Conservation (phyloP, 208 protist species). For the Polymyxa betae region DNA sequence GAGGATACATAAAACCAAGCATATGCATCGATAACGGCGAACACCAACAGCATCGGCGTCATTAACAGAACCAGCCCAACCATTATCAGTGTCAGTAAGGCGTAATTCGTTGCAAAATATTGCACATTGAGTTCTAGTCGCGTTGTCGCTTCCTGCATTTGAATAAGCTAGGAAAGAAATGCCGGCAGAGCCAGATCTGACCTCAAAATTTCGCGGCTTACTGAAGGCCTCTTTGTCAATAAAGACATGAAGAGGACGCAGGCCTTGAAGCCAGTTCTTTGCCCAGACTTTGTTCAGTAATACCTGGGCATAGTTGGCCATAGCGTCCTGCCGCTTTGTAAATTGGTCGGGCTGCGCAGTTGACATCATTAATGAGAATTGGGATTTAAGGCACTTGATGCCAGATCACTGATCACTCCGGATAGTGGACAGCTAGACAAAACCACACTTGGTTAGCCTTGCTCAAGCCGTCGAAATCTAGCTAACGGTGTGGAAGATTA, state of each 20-base stretch:
- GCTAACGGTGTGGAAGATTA: too few species aligned
- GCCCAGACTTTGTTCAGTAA: not conserved
- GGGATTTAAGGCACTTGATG: too few species aligned
- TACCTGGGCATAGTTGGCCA: too few species aligned
- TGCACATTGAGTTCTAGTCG: slow-evolving; percentile 43
- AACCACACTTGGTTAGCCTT: too few species aligned
- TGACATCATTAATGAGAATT: too few species aligned
- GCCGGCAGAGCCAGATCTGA: not conserved
- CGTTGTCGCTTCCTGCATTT: slow-evolving; percentile 1
- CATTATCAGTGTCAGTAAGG: not conserved
- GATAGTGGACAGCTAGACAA: too few species aligned
- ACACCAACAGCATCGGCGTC: slow-evolving; percentile 2
- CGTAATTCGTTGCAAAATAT: slow-evolving; percentile 53
- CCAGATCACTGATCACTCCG: too few species aligned
- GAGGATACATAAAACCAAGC: slow-evolving; percentile 11
- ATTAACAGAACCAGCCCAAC: slow-evolving; percentile 9
- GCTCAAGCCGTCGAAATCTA: too few species aligned
- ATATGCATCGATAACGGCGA: not conserved
- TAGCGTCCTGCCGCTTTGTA: too few species aligned
- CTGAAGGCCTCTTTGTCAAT: not conserved
- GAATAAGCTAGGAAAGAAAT: not conserved
- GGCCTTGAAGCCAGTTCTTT: not conserved
- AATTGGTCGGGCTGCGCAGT: too few species aligned
- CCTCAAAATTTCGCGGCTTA: not conserved
- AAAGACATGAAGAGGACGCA: not conserved